These are phyloP conservation scores for Rhodamnia argentea DNA, from an alignment of 345 rosid species.

Conservation along the genomic window DNA sequence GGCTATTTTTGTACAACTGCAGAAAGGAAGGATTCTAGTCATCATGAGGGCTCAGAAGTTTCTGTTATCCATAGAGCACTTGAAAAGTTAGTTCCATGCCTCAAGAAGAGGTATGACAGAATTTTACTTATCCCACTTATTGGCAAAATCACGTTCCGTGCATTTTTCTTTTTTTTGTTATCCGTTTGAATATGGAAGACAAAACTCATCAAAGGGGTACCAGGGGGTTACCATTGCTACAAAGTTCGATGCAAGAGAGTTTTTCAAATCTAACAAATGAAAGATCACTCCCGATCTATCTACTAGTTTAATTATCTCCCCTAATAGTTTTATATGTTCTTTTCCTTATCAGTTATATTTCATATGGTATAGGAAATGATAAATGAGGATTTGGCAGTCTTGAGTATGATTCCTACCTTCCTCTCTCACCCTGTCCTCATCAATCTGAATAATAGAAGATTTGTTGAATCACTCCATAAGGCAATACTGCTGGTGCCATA, in stretches of 20 bases:
- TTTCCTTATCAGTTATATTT: neutral
- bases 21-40: conserved; percentile 10
- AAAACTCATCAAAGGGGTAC: neutral
- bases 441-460: neutral
- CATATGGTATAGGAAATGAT: neutral
- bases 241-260: neutral
- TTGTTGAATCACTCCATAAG: neutral
- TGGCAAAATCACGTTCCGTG: neutral
- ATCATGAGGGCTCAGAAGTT: conserved; percentile 10
- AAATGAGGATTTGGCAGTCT: neutral
- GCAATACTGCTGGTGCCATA: neutral
- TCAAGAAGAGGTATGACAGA: conserved; percentile 31
- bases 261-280: neutral
- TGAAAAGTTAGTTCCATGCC: conserved; percentile 30
- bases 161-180: neutral
- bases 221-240: neutral
- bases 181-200: neutral
- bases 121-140: neutral
- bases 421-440: neutral
- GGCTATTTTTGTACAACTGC: conserved; percentile 8
- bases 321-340: neutral
- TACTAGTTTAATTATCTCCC: neutral
- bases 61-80: conserved; percentile 11
- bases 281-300: neutral
- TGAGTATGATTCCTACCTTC: neutral